Base-by-base conservation (phyloP, 2,329 filamentous ascomycete genomes). In the Hypoxylon sp. region DNA sequence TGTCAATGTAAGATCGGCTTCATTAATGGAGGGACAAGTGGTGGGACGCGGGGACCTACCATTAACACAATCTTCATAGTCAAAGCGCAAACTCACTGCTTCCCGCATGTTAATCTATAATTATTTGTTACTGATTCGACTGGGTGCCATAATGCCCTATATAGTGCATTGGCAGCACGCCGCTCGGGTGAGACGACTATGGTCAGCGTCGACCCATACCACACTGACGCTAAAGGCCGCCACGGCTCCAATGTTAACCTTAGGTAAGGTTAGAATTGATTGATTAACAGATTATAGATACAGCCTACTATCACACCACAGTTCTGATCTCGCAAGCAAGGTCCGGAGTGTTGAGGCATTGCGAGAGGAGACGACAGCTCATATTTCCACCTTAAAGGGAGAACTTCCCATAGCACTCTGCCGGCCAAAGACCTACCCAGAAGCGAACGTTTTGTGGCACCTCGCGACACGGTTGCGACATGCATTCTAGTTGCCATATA, bases 321-420 rank as follows among this genome's bases (percentile, higher is more conserved):
- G 35, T 26, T 26, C 70, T 13, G 56, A 59, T 5, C 8, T 67
- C 3, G 47, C 63, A 3, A 29, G 14, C 1, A 66, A 66, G 22
- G 68, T 72, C 3, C 52, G 56, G 5, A 47, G 48, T 0, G 70
- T 65, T n/a, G 63, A 71, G n/a, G 53, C 71, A 1, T 13, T 44
- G 5, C 13, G 51, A 9, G 71, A 70, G 22, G 63, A 71, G 31
- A 50, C 71, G 54, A 58, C 62, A 11, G 71, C 69, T 3, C 64
- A 71, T 8, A 48, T 66, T 0, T 70, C 68, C 3, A 72, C 68
- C 0, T 35, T 73, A 29, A 37, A 46, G 29, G 42, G 52, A 26
- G 22, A 47, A 22, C 35, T 2, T 54, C 65, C 3, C 29, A 33
- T n/a, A 59, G 64, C 5, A 26, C 5, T 26, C 26, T 26, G 10